These are phyloP conservation scores for Flaveria floridana DNA, from an alignment of 140 eudicot genomes.

Conservation along the genomic window DNA sequence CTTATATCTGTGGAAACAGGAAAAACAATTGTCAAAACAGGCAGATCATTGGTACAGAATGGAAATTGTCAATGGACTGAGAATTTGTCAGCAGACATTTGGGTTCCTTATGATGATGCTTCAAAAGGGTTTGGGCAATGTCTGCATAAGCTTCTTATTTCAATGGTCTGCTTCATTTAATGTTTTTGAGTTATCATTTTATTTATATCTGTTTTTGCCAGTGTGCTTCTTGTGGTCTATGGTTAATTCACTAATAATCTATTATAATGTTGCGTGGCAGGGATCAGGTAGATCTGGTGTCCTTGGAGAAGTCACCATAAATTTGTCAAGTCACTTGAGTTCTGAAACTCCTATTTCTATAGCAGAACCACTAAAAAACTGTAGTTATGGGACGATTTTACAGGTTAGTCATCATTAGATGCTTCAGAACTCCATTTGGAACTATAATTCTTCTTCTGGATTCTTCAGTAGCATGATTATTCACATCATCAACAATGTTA, in stretches of 20 bases:
- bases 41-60: slow-evolving; percentile 45
- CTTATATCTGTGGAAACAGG: slow-evolving; percentile 59
- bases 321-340: slow-evolving; percentile 49
- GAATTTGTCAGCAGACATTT: slow-evolving; percentile 42
- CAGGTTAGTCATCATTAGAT: slow-evolving; percentile 49
- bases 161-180: slow-evolving; percentile 45
- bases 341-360: slow-evolving; percentile 45
- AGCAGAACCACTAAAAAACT: slow-evolving; percentile 53
- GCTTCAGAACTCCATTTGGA: slow-evolving; percentile 22
- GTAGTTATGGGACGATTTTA: slow-evolving; percentile 55
- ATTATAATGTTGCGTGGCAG: slow-evolving; percentile 35
- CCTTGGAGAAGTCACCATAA: slow-evolving; percentile 64
- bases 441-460: slow-evolving; percentile 1
- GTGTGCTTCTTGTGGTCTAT: slow-evolving; percentile 24
- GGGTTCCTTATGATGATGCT: slow-evolving; percentile 48
- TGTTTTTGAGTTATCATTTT: slow-evolving; percentile 22
- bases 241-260: slow-evolving; percentile 5
- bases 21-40: slow-evolving; percentile 54
- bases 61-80: slow-evolving; percentile 69
- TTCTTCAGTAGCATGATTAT: slow-evolving; percentile 14
- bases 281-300: slow-evolving; percentile 62
- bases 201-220: slow-evolving; percentile 7
- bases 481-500: slow-evolving; percentile 9
- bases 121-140: slow-evolving; percentile 47
- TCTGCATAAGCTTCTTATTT: slow-evolving; percentile 55